These are phyloP conservation scores for Alternaria brassicae DNA, from an alignment of 2,329 filamentous ascomycete genomes.

Conservation along the genomic window DNA sequence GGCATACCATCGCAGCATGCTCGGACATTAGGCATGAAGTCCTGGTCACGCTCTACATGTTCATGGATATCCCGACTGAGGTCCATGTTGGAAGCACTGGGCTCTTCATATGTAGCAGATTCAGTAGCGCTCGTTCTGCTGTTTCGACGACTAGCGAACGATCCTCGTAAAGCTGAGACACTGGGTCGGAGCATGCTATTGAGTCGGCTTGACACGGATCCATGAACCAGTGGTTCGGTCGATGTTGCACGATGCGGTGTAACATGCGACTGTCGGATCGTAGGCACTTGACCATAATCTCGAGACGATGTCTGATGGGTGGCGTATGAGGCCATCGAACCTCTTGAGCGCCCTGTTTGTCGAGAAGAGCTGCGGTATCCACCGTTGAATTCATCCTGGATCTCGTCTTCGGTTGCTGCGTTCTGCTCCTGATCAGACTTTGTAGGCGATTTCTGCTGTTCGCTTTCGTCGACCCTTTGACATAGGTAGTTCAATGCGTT, in stretches of 20 bases:
- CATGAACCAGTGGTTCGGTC: slow-evolving; percentile 46
- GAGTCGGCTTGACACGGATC: slow-evolving; percentile 56
- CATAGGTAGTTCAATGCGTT: slow-evolving; percentile 94
- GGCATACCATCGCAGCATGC: slow-evolving; percentile 94
- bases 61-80: slow-evolving; percentile 77
- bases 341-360: slow-evolving; percentile 58
- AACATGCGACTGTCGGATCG: slow-evolving; percentile 55
- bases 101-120: slow-evolving; percentile 58
- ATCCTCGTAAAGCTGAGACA: slow-evolving; percentile 53
- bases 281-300: slow-evolving; percentile 51
- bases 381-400: slow-evolving; percentile 80
- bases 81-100: slow-evolving; percentile 77
- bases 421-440: slow-evolving; percentile 55
- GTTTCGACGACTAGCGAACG: slow-evolving; percentile 56
- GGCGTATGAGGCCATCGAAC: slow-evolving; percentile 80
- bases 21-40: slow-evolving; percentile 90
- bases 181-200: slow-evolving; percentile 55
- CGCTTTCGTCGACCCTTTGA: slow-evolving; percentile 67
- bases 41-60: slow-evolving; percentile 74
- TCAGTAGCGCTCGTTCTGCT: slow-evolving; percentile 51
- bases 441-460: slow-evolving; percentile 38
- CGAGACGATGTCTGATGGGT: slow-evolving; percentile 60
- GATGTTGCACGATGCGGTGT: slow-evolving; percentile 38
- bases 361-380: slow-evolving; percentile 59
- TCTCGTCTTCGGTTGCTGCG: slow-evolving; percentile 64